A percentile compares a stretch with the other conserved stretches of the same genome.
These are phyloP conservation scores for Artemisia argyi DNA, from an alignment of 129 eudicot genomes.

Conservation along the genomic window DNA sequence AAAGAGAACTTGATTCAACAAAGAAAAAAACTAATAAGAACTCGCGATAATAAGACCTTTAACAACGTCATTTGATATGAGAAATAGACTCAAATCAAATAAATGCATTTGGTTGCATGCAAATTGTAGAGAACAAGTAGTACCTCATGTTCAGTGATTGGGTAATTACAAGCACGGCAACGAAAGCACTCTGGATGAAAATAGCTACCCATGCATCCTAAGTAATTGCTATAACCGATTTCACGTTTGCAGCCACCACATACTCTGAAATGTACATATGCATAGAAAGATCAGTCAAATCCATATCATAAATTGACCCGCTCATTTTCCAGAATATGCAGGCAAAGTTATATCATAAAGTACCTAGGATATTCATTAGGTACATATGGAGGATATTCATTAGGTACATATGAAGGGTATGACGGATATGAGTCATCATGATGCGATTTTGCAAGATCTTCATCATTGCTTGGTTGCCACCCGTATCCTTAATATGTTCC, in stretches of 20 bases:
- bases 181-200: slow-evolving; percentile 90
- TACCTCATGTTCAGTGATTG: slow-evolving; percentile 94
- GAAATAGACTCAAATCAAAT: slow-evolving; percentile 1
- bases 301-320: slow-evolving; percentile 2
- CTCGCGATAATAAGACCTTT: slow-evolving; percentile 5
- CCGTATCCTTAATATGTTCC: slow-evolving; percentile 45
- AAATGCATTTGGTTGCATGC: slow-evolving; percentile 15
- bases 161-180: slow-evolving; percentile 77
- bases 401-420: slow-evolving; percentile 63
- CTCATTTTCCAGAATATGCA: slow-evolving; percentile 6
- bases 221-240: slow-evolving; percentile 68
- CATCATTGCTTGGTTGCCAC: slow-evolving; percentile 51
- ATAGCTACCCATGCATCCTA: slow-evolving; percentile 92
- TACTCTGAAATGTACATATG: slow-evolving; percentile 45
- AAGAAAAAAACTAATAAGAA: slow-evolving; percentile 55
- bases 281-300: slow-evolving; percentile 22
- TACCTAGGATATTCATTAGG: slow-evolving; percentile 67
- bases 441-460: slow-evolving; percentile 58
- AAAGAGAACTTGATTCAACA: slow-evolving; percentile 89
- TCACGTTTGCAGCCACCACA: slow-evolving; percentile 91
- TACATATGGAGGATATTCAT: slow-evolving; percentile 51
- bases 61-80: slow-evolving; percentile 4
- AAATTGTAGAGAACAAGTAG: background rate
- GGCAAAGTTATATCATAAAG: background rate
- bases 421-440: slow-evolving; percentile 53